Evolutionary conservation across 208 protist species (phyloP), one percentile per base, ranked within the genome.

Genomic region (Leishmania braziliensis): DNA sequence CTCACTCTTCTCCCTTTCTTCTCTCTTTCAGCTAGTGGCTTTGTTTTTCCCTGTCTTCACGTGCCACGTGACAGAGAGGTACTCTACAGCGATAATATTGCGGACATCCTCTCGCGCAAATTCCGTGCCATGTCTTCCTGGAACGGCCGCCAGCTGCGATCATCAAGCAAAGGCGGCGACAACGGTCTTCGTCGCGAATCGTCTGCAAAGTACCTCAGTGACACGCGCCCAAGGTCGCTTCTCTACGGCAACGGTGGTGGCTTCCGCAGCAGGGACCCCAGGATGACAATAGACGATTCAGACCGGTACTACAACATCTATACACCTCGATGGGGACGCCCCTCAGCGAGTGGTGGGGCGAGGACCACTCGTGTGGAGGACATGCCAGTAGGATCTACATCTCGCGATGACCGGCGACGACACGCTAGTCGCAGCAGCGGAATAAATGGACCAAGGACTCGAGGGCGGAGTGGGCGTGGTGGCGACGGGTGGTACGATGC

Each of bases 51-150:
- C 8, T 60, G 26, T 48, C 33, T 77, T 33, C n/a, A 62, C 48
- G 0, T 62, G 50, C 0, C 29, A 1, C 1, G 36, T 14, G 20
- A 26, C 1, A n/a, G 10, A n/a, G 10, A 39, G 53, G 54, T 60
- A 10, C 9, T 50, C 26, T 62, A 77, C 56, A 50, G 53, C 50
- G 74, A 62, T 3, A 53, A 56, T 6, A 75, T 79, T 8, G 74
- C 78, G 16, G 78, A 82, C 60, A 77, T 77, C 78, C 62, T 82
- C 20, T 82, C 73, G 26, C 56, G 53, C 3, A 63, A 82, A 53
- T 86, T 86, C 58, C 74, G 65, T 23, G 63, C 83, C 53, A 86
- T 86, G 83, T 80, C 83, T 3, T 80, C 78, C 2, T 53, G 69
- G 36, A 78, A 78, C 1, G 78, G 74, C 36, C 73, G 74, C 5